Evolutionary conservation across 305 asterid genomes (phyloP).

Genomic region (Fraxinus latifolia): DNA sequence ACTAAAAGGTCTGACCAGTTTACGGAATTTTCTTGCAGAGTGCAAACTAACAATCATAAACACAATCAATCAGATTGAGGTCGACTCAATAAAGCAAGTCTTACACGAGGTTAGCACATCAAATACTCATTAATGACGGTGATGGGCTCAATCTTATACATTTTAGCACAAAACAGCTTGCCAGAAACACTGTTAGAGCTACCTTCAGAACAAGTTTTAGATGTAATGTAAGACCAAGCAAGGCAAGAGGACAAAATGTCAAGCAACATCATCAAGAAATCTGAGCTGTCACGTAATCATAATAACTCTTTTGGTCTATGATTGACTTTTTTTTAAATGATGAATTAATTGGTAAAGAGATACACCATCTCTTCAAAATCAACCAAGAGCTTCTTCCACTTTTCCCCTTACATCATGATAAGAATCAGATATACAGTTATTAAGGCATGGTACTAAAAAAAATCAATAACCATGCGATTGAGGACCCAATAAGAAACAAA

Average conservation of each 20-base stretch:
- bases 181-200: background rate
- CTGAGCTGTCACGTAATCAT: background rate
- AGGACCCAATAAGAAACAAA: conserved; percentile 6
- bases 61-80: background rate
- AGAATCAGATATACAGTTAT: background rate
- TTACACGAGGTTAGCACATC: background rate
- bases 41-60: background rate
- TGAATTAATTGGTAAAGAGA: background rate
- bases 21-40: background rate
- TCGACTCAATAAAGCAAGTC: background rate
- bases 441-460: background rate
- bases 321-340: background rate
- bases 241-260: background rate
- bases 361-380: background rate
- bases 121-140: background rate
- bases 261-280: background rate
- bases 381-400: background rate
- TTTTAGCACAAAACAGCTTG: background rate
- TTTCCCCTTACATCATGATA: background rate
- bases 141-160: background rate
- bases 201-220: background rate
- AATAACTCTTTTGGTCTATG: background rate
- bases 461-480: background rate
- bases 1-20: background rate
- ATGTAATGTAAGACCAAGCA: background rate